Conservation (phyloP, 2,329 filamentous ascomycete genomes). For the Claviceps humidiphila region DNA sequence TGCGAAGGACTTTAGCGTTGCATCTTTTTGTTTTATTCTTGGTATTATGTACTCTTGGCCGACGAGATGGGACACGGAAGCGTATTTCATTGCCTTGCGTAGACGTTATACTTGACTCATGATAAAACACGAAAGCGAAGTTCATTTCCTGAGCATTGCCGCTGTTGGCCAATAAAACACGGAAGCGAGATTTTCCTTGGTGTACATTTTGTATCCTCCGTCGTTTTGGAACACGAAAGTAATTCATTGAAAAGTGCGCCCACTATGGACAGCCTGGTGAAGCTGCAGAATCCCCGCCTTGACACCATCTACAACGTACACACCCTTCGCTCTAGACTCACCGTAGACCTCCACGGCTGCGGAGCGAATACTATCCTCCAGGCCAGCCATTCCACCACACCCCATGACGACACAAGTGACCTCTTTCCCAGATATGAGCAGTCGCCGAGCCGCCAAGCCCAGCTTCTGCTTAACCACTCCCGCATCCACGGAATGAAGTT, state of each 20-base stretch:
- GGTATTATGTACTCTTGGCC: too few species aligned
- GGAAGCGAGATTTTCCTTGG: too few species aligned
- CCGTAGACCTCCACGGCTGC: constrained; percentile 45
- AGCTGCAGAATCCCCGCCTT: constrained; percentile 53
- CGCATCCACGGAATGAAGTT: constrained; percentile 59
- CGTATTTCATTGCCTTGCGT: too few species aligned
- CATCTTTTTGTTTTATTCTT: neutral
- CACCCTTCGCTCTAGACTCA: constrained; percentile 3
- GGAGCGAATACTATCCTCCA: constrained; percentile 62
- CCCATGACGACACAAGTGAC: constrained; percentile 67
- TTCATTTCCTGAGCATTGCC: too few species aligned
- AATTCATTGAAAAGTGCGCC: constrained; percentile 21
- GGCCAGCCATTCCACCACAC: constrained; percentile 81
- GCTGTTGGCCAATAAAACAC: too few species aligned
- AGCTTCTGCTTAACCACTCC: constrained; percentile 54
- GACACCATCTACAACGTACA: constrained; percentile 66
- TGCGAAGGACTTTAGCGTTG: neutral
- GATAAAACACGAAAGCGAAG: too few species aligned
- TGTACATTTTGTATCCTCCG: neutral
- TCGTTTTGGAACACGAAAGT: neutral
- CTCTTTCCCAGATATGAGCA: constrained; percentile 43
- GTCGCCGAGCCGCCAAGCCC: constrained; percentile 51
- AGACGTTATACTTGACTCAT: too few species aligned
- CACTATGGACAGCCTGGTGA: constrained; percentile 37
- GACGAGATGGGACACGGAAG: too few species aligned